These are phyloP conservation scores for Brassica cretica DNA, from an alignment of 345 rosid species.

Conservation along the genomic window DNA sequence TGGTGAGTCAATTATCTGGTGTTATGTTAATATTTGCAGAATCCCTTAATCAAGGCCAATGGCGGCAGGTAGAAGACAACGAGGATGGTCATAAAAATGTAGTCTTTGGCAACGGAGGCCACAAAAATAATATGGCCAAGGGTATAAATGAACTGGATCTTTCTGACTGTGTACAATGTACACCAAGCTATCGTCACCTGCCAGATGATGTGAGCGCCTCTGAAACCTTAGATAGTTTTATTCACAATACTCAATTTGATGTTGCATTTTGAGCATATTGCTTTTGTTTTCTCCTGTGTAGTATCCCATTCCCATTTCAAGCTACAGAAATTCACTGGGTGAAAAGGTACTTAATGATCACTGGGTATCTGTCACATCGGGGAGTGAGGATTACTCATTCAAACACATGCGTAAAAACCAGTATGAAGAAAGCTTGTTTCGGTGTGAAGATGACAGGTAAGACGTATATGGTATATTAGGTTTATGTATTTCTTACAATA, in stretches of 20 bases:
- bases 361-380: conserved; percentile 99
- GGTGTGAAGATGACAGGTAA: conserved; percentile 99
- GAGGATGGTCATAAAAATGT: conserved; percentile 58
- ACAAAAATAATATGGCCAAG: conserved; percentile 57
- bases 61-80: conserved; percentile 62
- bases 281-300: conserved; percentile 44
- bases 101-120: conserved; percentile 56
- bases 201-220: conserved; percentile 69
- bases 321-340: conserved; percentile 83
- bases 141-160: conserved; percentile 87
- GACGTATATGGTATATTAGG: conserved; percentile 16
- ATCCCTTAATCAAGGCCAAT: conserved; percentile 61
- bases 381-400: conserved; percentile 99
- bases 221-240: conserved; percentile 9
- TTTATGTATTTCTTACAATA: conserved; percentile 6
- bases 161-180: conserved; percentile 80
- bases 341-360: conserved; percentile 85
- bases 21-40: conserved; percentile 43
- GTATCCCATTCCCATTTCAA: conserved; percentile 81
- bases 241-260: conserved; percentile 3
- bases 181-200: conserved; percentile 94
- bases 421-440: conserved; percentile 97
- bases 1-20: neutral
- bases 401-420: conserved; percentile 99
- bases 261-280: conserved; percentile 4